A percentile compares a stretch with the other conserved stretches of the same genome.
Conservation (phyloP, 2,329 filamentous ascomycete species). For the Neopestalotiopsis clavispora region DNA sequence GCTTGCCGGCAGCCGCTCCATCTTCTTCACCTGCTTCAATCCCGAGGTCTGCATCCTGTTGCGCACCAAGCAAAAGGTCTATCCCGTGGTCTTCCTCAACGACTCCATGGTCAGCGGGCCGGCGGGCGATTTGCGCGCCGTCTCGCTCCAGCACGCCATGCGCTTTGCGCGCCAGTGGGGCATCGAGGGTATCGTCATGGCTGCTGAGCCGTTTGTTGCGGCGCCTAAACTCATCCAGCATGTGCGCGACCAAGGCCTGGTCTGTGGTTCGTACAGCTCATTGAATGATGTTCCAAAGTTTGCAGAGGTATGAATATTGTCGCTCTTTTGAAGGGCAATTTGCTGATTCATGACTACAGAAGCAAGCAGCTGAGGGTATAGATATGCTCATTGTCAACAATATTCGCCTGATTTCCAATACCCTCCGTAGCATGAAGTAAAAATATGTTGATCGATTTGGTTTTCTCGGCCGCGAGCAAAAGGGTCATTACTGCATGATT, state of each 20-base stretch:
- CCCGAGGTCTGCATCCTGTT: constrained; percentile 14
- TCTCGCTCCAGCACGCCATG: constrained; percentile 10
- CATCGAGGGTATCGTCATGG: constrained; percentile 15
- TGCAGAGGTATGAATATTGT: constrained; percentile 14
- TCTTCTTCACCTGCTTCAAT: constrained; percentile 20
- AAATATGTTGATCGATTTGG: background rate
- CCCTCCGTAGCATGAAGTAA: constrained; percentile 11
- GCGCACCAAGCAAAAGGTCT: constrained; percentile 13
- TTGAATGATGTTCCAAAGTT: constrained; percentile 18
- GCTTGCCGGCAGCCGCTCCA: constrained; percentile 5
- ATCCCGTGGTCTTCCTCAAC: constrained; percentile 17
- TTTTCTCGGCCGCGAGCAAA: too few relatives aligned
- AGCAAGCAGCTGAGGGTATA: constrained; percentile 16
- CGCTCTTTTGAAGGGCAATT: background rate
- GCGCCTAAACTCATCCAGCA: constrained; percentile 16
- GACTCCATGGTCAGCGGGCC: constrained; percentile 20
- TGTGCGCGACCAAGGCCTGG: constrained; percentile 14
- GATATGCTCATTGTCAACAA: constrained; percentile 20
- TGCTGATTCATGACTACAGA: background rate
- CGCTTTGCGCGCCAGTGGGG: constrained; percentile 14
- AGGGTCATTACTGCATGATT: too few relatives aligned
- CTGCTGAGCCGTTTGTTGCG: constrained; percentile 16
- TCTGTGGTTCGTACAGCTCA: constrained; percentile 19
- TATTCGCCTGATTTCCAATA: constrained; percentile 17
- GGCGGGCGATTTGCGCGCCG: constrained; percentile 8